Evolutionary conservation across 805 yeast species (phyloP).

Genomic region (Starmerella powellii): DNA sequence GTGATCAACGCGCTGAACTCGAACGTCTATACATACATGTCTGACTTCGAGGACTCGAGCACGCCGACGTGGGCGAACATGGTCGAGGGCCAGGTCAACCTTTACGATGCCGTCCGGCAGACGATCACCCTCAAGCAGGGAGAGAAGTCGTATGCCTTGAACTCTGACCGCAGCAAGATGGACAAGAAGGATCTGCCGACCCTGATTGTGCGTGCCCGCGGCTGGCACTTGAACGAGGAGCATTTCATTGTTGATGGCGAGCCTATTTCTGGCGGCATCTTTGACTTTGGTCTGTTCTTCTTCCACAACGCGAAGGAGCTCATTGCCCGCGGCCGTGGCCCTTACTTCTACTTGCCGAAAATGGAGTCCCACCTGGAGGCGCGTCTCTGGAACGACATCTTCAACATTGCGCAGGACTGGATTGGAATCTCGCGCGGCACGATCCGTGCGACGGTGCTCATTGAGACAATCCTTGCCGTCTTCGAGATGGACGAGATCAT

Average conservation of each 20-base stretch:
- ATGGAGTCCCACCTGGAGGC: conserved; percentile 71
- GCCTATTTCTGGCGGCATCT: conserved; percentile 52
- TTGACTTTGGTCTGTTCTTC: conserved; percentile 60
- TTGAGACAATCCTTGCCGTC: conserved; percentile 61
- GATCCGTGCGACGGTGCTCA: conserved; percentile 58
- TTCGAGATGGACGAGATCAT: conserved; percentile 72
- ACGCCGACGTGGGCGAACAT: conserved; percentile 60
- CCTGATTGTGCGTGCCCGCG: conserved; percentile 45
- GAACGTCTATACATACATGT: conserved; percentile 61
- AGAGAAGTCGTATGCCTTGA: conserved; percentile 40
- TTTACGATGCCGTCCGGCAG: conserved; percentile 56
- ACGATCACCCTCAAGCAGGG: conserved; percentile 34
- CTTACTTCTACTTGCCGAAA: conserved; percentile 63
- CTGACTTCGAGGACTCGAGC: conserved; percentile 62
- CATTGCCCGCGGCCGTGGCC: conserved; percentile 48
- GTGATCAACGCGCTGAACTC: conserved; percentile 62
- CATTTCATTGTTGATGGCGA: conserved; percentile 57
- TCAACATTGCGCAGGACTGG: conserved; percentile 53
- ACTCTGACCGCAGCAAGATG: conserved; percentile 33
- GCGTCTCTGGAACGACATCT: conserved; percentile 61
- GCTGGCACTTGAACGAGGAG: conserved; percentile 62
- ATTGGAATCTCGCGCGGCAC: conserved; percentile 54
- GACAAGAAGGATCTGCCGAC: conserved; percentile 40
- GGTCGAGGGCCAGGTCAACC: conserved; percentile 57
- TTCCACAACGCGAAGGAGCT: conserved; percentile 55